Percentiles rank a stretch among this genome's conserved stretches.
Evolutionary conservation across 2,329 filamentous ascomycete species (phyloP).

Genomic region (Cladosporium sp.): DNA sequence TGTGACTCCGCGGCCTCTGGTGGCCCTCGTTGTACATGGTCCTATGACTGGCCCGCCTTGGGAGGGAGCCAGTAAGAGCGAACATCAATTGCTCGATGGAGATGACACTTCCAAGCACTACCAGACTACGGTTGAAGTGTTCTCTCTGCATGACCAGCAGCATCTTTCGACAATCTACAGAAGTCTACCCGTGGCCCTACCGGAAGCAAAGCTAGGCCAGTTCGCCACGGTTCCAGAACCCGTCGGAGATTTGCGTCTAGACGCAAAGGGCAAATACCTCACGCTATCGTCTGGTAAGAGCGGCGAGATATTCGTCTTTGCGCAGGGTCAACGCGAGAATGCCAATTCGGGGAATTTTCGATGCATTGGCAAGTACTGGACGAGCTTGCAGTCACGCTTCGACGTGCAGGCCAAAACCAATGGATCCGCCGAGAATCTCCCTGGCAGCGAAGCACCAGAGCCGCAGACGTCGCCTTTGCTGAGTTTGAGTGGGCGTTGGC

Average conservation of each 20-base stretch:
- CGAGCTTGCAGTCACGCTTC: constrained; percentile 52
- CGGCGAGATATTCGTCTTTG: constrained; percentile 79
- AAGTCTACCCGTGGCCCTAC: constrained; percentile 55
- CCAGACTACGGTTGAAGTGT: constrained; percentile 84
- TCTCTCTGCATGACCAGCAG: constrained; percentile 72
- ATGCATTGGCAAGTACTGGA: constrained; percentile 91
- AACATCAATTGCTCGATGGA: constrained; percentile 28
- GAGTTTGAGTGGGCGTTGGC: constrained; percentile 66
- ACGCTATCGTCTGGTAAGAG: constrained; percentile 74
- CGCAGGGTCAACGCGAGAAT: constrained; percentile 7
- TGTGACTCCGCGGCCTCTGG: constrained; percentile 60
- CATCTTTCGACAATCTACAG: constrained; percentile 69
- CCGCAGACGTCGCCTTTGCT: constrained; percentile 53
- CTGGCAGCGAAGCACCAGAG: constrained; percentile 14
- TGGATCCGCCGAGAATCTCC: constrained; percentile 29
- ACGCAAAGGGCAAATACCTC: constrained; percentile 66
- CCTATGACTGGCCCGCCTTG: constrained; percentile 53
- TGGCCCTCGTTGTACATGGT: constrained; percentile 77
- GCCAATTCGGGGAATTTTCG: constrained; percentile 39
- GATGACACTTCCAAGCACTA: constrained; percentile 53
- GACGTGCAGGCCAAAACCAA: constrained; percentile 13
- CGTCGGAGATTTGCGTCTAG: constrained; percentile 67
- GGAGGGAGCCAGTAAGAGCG: constrained; percentile 26
- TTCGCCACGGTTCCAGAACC: constrained; percentile 50
- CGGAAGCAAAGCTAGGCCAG: constrained; percentile 22